Percentiles rank a stretch among this genome's conserved stretches.
These are phyloP conservation scores for Dendrobium chrysotoxum DNA, from an alignment of 106 monocot genomes.

Conservation along the genomic window DNA sequence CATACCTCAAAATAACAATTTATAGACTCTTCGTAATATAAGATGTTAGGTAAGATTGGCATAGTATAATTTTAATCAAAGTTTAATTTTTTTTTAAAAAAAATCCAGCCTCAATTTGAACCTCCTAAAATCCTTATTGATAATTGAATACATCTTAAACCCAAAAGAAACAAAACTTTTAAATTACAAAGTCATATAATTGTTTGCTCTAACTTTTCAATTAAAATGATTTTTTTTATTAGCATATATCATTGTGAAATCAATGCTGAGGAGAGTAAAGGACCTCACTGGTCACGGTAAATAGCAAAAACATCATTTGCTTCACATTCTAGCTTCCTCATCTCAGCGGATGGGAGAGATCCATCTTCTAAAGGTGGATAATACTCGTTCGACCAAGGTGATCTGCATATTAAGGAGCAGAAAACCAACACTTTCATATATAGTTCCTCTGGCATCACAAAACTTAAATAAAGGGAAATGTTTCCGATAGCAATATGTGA, in stretches of 20 bases:
- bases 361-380: slow-evolving; percentile 81
- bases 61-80: too few species aligned
- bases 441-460: background rate
- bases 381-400: slow-evolving; percentile 94
- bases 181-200: too few species aligned
- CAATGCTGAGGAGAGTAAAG: slow-evolving; percentile 20
- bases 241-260: background rate
- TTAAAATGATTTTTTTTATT: background rate
- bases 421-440: background rate
- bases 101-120: too few species aligned
- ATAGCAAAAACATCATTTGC: slow-evolving; percentile 87
- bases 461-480: background rate
- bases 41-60: too few species aligned
- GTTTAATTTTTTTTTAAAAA: too few species aligned
- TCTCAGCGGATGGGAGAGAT: slow-evolving; percentile 53
- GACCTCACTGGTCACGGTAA: slow-evolving; percentile 96
- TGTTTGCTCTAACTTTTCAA: too few species aligned
- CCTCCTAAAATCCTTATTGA: too few species aligned
- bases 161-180: too few species aligned
- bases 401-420: slow-evolving; percentile 33
- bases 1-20: too few species aligned
- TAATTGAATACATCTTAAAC: too few species aligned
- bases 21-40: too few species aligned
- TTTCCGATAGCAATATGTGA: background rate
- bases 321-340: slow-evolving; percentile 89